Evolutionary conservation across 768 basidiomycete genomes (phyloP), one percentile per base, ranked within the genome.

Genomic region (Peribolospora baueri): DNA sequence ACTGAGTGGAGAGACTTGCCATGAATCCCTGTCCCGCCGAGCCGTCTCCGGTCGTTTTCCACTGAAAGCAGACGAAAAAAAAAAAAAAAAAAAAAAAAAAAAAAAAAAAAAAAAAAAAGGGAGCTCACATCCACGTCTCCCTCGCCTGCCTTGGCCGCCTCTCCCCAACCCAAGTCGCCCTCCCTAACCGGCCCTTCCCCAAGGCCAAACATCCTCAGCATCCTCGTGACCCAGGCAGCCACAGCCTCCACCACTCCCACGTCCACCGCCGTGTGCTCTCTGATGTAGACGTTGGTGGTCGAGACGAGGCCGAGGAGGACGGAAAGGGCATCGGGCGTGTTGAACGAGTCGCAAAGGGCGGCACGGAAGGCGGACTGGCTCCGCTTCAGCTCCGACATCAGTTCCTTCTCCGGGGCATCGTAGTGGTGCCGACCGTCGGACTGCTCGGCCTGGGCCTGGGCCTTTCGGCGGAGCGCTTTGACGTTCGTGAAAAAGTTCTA

Each of bases 1-100:
- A 41, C 41, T 43, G 9, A 13, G 8, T 46, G 45, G 10, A 46
- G 42, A 46, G 10, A 56, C 36, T n/a, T n/a, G 51, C 25, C 43
- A 48, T 40, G 48, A 56, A 61, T 36, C 56, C 59, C 50, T 58
- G 58, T 4, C 60, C 61, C 1, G 52, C 7, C 13, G 48, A 61
- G 76, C 87, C 90, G 67, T 93, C 90, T 8, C 90, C 90, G 5
- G 85, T 87, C 59, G 80, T 84, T 68, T 95, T 95, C 84, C 84
- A 97, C 77, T 87, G 66, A 10, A 68, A 68, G 46, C 63, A 62
- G 47, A 68, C 63, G 61, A 56, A 56, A 54, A 39, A 54, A 38
- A 25, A 54, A 25, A 25, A 25, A 25, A 25, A 25, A 46, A 25
- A 25, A 25, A 25, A 25, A 25, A 46, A 25, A 25, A 25, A 25